Evolutionary conservation across 2,329 filamentous ascomycete genomes (phyloP), one percentile per base, ranked within the genome.

Genomic region (Fusarium nanum): DNA sequence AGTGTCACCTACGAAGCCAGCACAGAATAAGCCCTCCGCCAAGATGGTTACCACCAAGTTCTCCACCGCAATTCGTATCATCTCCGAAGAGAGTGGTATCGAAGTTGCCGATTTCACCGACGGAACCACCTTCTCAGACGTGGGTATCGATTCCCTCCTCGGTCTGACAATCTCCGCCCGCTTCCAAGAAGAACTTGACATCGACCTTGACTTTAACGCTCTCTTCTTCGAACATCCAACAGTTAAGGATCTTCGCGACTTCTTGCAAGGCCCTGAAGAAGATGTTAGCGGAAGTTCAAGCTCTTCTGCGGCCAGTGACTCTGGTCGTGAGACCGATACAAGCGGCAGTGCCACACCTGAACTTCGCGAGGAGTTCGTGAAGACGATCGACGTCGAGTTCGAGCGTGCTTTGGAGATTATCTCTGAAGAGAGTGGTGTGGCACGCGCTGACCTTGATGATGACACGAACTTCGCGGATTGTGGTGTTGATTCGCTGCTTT

Each of bases 131-230:
- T 89, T 89, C 72, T 78, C 82, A 5, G 87, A 89, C 65, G 80
- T 89, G 5, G 88, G 88, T 25, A 84, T 89, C 18, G 88, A 90
- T 73, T 89, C 88, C 2, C 81, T 90, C n/a, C 87, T 90, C 80
- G 83, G 86, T 3, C 78, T 90, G 23, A 88, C 86, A 8, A 86
- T 90, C 45, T 83, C 82, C 27, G 87, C 85, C 25, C 83, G 85
- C 27, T 83, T 90, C 52, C 84, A 86, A 13, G 87, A 89, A 67
- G 86, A 89, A 25, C 77, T 89, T 5, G 86, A 88, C 32, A 76
- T 89, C 10, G 83, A 88, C 53, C 75, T 90, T 8, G 80, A 84
- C 69, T 85, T 84, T 4, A 81, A 85, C 54, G 82, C 84, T 0
- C 87, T 89, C 67, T 71, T 74, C 46, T 82, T 86, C 22, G 86